Conservation (phyloP, 2,329 filamentous ascomycete genomes). For the Phialophora expanda region DNA sequence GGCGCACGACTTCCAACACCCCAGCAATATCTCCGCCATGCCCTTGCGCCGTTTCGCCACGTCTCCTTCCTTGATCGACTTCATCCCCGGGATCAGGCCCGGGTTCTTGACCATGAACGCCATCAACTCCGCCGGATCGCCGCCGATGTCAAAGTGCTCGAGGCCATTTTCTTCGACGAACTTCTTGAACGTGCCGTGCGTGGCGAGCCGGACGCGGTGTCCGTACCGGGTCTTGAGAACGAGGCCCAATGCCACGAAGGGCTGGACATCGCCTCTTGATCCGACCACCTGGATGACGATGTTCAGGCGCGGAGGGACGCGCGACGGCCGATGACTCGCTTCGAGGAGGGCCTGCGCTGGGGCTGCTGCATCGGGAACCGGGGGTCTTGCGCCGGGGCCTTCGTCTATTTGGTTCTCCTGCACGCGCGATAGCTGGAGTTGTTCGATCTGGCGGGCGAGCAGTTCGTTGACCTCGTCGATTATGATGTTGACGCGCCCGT, state of each 20-base stretch:
- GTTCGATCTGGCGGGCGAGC: slow-evolving; percentile 67
- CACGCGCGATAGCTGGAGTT: slow-evolving; percentile 45
- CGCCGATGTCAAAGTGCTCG: slow-evolving; percentile 78
- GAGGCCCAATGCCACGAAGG: slow-evolving; percentile 72
- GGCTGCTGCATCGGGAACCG: not conserved
- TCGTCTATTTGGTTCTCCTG: slow-evolving; percentile 41
- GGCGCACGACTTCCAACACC: slow-evolving; percentile 85
- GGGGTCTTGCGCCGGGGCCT: slow-evolving; percentile 57
- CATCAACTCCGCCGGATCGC: slow-evolving; percentile 76
- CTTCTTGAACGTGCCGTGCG: slow-evolving; percentile 69
- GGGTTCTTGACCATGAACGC: slow-evolving; percentile 93
- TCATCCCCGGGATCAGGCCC: slow-evolving; percentile 80
- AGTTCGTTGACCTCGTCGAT: slow-evolving; percentile 72
- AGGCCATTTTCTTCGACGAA: slow-evolving; percentile 73
- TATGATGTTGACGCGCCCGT: slow-evolving; percentile 78
- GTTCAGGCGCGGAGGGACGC: slow-evolving; percentile 69
- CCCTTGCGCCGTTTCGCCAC: slow-evolving; percentile 74
- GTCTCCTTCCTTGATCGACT: slow-evolving; percentile 76
- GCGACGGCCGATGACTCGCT: slow-evolving; percentile 61
- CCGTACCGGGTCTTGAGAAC: slow-evolving; percentile 68
- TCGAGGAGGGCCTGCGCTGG: slow-evolving; percentile 60
- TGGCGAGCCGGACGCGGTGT: slow-evolving; percentile 75
- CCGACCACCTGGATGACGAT: slow-evolving; percentile 77
- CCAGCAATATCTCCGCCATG: slow-evolving; percentile 80
- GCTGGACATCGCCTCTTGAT: slow-evolving; percentile 75